Base-by-base conservation (phyloP, 805 yeast species). In the Saccharomycopsis sp. region DNA sequence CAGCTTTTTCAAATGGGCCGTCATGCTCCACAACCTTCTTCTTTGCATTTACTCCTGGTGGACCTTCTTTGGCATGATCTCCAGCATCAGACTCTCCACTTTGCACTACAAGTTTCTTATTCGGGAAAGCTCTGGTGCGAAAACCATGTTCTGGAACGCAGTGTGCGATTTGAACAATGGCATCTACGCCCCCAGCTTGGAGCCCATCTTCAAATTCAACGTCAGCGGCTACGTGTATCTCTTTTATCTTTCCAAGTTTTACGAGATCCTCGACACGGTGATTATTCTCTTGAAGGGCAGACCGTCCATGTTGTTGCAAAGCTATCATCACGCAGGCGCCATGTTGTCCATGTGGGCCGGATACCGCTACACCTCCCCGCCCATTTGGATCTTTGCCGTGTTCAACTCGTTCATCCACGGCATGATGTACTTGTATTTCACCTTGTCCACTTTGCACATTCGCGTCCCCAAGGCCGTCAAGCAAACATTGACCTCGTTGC, bases 291-390 rank as follows among this genome's bases (percentile, higher is more conserved):
- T 77, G 44, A 80, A 80, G 58, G 87, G 87, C 32, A 67, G 69
- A 55, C 80, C 76, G 12, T 72, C 81, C 10, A 72, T 80, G 4
- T 61, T 80, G 43, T 64, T 80, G 53, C 87, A 80, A 58, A 73
- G 81, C 43, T 80, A 80, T 60, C 87, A 80, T 56, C 87, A 80
- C 57, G 72, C 86, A 4, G 87, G 87, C 19, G 87, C 87, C 36
- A 80, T 80, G 76, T 62, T 80, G 59, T 77, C 83, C 45, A 80
- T 80, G 87, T 80, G 86, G 86, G 72, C 82, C 5, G 87, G 87
- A 2, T 71, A 77, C 42, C 63, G 86, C 43, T 80, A 63, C 58
- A 72, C 71, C 38, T 70, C 83, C 10, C 83, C 86, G 4, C 87
- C 87, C 26, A 80, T 80, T 56, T 80, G 87, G 87, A 75, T 80